Base-by-base conservation (phyloP, 106 monocot species). In the Gastrodia elata region DNA sequence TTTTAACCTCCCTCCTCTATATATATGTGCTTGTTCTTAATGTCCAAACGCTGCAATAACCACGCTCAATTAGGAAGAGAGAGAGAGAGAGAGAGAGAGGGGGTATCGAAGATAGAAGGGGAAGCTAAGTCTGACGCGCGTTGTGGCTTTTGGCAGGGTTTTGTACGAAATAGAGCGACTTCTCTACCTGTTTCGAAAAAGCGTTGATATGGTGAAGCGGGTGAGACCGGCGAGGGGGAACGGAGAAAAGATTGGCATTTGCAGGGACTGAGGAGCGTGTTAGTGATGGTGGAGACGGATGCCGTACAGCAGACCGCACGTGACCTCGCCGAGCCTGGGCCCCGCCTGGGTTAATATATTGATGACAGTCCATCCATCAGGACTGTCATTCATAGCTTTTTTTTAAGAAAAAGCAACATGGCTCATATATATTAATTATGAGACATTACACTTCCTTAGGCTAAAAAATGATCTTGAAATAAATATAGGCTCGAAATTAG, bases 31-130 rank as follows among this genome's bases (percentile, higher is more conserved):
- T 59, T 64, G 64, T 78, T 55, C 79, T 55, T 57, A 65, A 68
- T 79, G 68, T 73, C 74, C 64, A 43, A 33, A 44, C 77, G 36
- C 71, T 59, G 70, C 58, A 70, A 77, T 77, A 71, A 77, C 59
- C 25, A 38, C 24, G 30, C 33, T 39, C 77, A 71, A 70, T 56
- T 36, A 68, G 39, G 55, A 7, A 39, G 43, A 74, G 27, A 55
- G 68, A 49, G 76, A 25, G 75, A 41, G 30, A 38, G 5, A n/a
- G n/a, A n/a, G 38, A 22, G 22, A 39, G 58, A 38, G n/a, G 58
- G 37, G 18, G 59, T 55, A 73, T 22, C 44, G 73, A 74, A 46
- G 65, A 72, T 41, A 8, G 28, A 34, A 34, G 37, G 70, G 74
- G 42, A 65, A 73, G 73, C 32, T 38, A 42, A 39, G 39, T 14